phyloP scores from a whole-genome alignment of 1,139 yeast species.

The Yamadazyma taylorii region DNA sequence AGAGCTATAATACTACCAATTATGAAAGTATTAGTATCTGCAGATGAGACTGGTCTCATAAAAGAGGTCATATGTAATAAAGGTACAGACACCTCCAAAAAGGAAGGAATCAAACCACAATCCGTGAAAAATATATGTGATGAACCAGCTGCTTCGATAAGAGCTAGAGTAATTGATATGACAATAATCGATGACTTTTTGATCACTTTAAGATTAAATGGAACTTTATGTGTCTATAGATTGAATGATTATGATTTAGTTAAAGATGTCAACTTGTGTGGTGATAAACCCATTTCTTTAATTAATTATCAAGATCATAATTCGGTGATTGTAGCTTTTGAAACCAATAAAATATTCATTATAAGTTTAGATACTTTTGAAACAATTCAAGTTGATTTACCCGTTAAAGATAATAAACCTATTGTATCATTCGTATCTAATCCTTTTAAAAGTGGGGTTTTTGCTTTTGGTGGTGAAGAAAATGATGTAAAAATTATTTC shows the following conservation, averaged over 20 bases:
- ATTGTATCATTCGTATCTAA: conserved; percentile 49
- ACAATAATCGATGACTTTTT: conserved; percentile 30
- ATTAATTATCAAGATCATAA: conserved; percentile 29
- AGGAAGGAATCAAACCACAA: conserved; percentile 56
- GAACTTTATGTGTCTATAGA: conserved; percentile 40
- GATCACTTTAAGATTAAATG: conserved; percentile 45
- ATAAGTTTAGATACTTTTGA: conserved; percentile 35
- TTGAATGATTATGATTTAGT: conserved; percentile 19
- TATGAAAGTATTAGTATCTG: conserved; percentile 55
- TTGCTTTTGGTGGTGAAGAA: conserved; percentile 78
- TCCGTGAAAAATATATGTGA: conserved; percentile 40
- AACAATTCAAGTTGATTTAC: conserved; percentile 31
- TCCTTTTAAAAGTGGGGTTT: conserved; percentile 44
- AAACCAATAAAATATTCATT: conserved; percentile 51
- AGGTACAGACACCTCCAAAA: conserved; percentile 71
- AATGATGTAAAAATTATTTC: conserved; percentile 57
- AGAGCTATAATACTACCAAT: neutral
- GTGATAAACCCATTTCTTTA: conserved; percentile 37
- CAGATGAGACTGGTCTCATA: conserved; percentile 57
- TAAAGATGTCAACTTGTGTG: conserved; percentile 14
- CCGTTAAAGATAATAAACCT: conserved; percentile 34
- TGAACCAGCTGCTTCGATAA: conserved; percentile 30
- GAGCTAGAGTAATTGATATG: conserved; percentile 29
- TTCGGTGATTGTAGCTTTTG: conserved; percentile 40
- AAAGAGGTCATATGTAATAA: conserved; percentile 56